Conservation (phyloP, 148 eudicot genomes). For the Chenopodium quinoa region DNA sequence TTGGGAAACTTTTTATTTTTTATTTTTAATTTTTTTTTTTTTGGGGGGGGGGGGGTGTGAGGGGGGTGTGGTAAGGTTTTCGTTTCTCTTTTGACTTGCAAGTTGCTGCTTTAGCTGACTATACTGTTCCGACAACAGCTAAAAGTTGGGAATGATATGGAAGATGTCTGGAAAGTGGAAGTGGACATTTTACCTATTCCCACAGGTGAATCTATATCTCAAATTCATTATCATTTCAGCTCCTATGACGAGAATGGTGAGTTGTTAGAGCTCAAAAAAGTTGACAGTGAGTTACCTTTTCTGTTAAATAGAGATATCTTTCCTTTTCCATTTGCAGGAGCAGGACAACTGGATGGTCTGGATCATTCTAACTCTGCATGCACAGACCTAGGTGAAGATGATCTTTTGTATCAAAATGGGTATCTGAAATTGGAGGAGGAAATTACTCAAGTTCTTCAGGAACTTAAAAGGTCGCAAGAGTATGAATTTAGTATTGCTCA, state of each 20-base stretch:
- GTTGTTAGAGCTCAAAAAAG: neutral
- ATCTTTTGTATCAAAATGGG: slow-evolving; percentile 30
- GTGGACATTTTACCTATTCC: slow-evolving; percentile 26
- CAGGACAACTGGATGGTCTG: neutral
- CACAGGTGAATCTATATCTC: slow-evolving; percentile 41
- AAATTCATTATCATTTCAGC: neutral
- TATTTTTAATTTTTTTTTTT: too few species aligned
- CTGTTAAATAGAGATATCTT: neutral
- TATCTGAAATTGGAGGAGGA: slow-evolving; percentile 50
- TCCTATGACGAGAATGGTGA: neutral
- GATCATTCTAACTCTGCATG: neutral
- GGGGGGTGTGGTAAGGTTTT: neutral
- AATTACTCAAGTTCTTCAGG: slow-evolving; percentile 48
- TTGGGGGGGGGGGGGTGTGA: neutral
- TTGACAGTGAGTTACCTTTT: neutral
- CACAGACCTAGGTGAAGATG: neutral
- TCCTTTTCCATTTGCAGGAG: slow-evolving; percentile 12
- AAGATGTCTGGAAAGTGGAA: slow-evolving; percentile 51
- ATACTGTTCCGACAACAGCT: slow-evolving; percentile 43
- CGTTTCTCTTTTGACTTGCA: neutral
- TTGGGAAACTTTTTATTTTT: neutral
- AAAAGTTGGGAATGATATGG: slow-evolving; percentile 39
- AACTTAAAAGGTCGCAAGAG: slow-evolving; percentile 62
- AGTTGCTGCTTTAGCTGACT: slow-evolving; percentile 14
- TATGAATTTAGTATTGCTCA: slow-evolving; percentile 56